These are phyloP conservation scores for Rhynchospora breviuscula DNA, from an alignment of 176 grass and related monocot species.

Conservation along the genomic window DNA sequence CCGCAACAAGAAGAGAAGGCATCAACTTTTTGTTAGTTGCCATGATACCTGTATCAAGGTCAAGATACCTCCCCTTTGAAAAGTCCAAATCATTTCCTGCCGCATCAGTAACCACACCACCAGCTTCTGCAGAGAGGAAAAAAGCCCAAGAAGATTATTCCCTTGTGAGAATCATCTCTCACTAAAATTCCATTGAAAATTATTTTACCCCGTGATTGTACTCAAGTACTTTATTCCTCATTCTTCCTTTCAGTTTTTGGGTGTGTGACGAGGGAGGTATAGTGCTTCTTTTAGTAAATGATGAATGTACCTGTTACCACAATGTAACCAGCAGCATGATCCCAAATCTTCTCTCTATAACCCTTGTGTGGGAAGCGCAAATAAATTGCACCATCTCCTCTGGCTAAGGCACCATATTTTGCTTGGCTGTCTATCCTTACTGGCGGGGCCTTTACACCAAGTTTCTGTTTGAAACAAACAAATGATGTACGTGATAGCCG, in stretches of 20 bases:
- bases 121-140: constrained; percentile 59
- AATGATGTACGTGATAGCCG: background rate
- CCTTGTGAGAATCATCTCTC: background rate
- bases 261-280: background rate
- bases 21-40: constrained; percentile 74
- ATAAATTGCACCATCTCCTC: constrained; percentile 91
- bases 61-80: constrained; percentile 77
- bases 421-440: constrained; percentile 97
- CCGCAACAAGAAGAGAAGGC: constrained; percentile 55
- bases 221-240: background rate
- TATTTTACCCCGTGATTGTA: background rate
- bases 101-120: constrained; percentile 84
- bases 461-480: constrained; percentile 56
- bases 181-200: background rate
- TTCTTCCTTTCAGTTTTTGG: background rate
- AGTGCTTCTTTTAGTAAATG: background rate
- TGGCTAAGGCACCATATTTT: constrained; percentile 91
- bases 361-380: constrained; percentile 85
- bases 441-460: constrained; percentile 84
- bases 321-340: constrained; percentile 92
- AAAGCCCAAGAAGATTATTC: background rate
- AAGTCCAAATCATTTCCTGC: constrained; percentile 84
- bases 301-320: constrained; percentile 60
- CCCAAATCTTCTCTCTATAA: constrained; percentile 97
- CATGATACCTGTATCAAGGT: constrained; percentile 86